phyloP scores from a whole-genome alignment of 1,284 basidiomycete species.

The Rhodofomes roseus region DNA sequence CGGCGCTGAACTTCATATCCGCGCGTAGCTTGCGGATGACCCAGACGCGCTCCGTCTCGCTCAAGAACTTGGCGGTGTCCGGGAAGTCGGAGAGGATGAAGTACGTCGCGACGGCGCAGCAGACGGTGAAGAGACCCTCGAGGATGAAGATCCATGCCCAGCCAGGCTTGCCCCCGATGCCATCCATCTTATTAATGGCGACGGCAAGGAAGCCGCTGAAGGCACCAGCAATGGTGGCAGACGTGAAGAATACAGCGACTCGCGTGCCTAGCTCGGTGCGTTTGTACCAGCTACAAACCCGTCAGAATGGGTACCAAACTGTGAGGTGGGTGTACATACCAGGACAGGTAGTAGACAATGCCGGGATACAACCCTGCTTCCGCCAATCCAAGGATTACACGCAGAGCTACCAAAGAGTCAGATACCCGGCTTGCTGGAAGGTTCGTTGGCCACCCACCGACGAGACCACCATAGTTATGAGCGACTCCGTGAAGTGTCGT shows the following conservation, averaged over 20 bases:
- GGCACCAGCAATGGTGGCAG: constrained; percentile 65
- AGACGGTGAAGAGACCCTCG: constrained; percentile 68
- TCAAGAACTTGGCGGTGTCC: constrained; percentile 55
- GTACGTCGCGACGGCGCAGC: constrained; percentile 47
- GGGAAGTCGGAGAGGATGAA: constrained; percentile 60
- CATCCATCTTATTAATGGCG: constrained; percentile 69
- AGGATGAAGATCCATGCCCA: constrained; percentile 76
- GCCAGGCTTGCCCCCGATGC: constrained; percentile 55
- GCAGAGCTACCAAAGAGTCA: constrained; percentile 19
- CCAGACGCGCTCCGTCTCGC: constrained; percentile 43
- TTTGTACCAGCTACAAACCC: constrained; percentile 35
- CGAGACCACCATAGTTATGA: constrained; percentile 28
- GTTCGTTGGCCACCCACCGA: constrained; percentile 21
- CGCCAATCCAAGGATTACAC: constrained; percentile 32
- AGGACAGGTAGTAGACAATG: constrained; percentile 36
- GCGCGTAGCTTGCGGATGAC: constrained; percentile 44
- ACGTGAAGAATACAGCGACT: constrained; percentile 64
- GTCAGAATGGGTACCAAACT: background rate
- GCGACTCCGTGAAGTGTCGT: constrained; percentile 32
- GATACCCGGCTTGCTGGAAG: background rate
- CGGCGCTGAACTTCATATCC: constrained; percentile 45
- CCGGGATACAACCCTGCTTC: constrained; percentile 37
- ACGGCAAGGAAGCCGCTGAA: constrained; percentile 65
- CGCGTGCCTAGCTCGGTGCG: constrained; percentile 58
- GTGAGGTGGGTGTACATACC: constrained; percentile 17